Conservation (phyloP, 768 basidiomycete species). For the Multifurca ochricompacta region DNA sequence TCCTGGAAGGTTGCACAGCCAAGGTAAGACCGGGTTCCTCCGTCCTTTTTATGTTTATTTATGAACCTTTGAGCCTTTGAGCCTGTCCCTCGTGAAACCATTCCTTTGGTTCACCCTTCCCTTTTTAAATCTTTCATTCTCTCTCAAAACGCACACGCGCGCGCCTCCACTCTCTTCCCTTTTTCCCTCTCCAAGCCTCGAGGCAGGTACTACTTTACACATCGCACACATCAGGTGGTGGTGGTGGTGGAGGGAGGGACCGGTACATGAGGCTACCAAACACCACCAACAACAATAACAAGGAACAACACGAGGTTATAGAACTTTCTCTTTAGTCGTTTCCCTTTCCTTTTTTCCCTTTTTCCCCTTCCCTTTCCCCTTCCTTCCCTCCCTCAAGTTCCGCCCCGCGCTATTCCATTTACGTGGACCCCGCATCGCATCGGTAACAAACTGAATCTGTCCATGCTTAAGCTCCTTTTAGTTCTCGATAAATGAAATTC, state of each 20-base stretch:
- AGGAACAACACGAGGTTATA: background rate
- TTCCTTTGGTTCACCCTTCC: background rate
- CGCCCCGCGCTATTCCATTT: constrained; percentile 11
- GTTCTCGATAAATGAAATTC: constrained; percentile 5
- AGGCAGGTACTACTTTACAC: background rate
- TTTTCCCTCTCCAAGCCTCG: background rate
- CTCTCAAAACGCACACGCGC: too few relatives aligned
- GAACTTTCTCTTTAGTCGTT: too few relatives aligned
- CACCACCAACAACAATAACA: background rate
- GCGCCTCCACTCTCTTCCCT: too few relatives aligned
- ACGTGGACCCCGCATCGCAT: background rate
- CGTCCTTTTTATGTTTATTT: constrained; percentile 7
- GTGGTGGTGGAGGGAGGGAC: too few relatives aligned
- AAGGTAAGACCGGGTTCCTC: constrained; percentile 8
- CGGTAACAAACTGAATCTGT: constrained; percentile 1
- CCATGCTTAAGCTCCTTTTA: constrained; percentile 8
- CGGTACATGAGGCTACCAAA: constrained; percentile 16
- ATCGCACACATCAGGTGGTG: background rate
- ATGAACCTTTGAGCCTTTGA: background rate
- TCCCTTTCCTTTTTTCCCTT: too few relatives aligned
- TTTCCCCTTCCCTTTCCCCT: too few relatives aligned
- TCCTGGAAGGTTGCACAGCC: constrained; percentile 6
- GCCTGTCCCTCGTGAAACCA: too few relatives aligned
- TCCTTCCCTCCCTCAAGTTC: too few relatives aligned
- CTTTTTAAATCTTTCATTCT: background rate